Conservation (phyloP, 179 eudicot genomes). For the Patellifolia procumbens region DNA sequence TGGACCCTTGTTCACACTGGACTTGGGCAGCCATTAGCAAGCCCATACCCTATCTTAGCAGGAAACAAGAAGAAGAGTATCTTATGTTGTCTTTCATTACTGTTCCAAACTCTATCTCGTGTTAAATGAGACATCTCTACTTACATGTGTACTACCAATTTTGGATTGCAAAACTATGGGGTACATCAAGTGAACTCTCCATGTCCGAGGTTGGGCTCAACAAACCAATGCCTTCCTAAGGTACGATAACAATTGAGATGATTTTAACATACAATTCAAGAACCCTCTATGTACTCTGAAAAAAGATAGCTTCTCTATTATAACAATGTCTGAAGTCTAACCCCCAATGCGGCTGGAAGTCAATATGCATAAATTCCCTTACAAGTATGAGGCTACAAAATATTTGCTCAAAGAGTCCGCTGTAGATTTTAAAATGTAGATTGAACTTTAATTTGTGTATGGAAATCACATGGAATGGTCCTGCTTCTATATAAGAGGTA, state of each 20-base stretch:
- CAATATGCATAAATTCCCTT: too few relatives aligned
- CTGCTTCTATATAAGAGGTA: background rate
- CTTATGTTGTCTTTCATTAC: background rate
- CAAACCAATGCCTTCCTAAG: background rate
- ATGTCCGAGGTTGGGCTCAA: background rate
- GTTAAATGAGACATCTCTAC: constrained; percentile 2
- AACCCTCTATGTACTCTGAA: background rate
- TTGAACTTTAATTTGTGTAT: background rate
- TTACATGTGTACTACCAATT: too few relatives aligned
- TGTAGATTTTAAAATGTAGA: too few relatives aligned
- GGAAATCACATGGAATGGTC: background rate
- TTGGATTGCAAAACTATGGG: background rate
- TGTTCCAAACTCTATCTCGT: background rate
- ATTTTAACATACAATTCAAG: background rate
- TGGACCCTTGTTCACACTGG: background rate
- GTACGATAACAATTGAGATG: background rate
- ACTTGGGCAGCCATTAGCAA: background rate
- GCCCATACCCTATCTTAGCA: background rate
- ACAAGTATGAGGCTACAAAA: background rate
- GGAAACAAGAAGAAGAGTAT: background rate
- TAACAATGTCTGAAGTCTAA: background rate
- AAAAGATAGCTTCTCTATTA: background rate
- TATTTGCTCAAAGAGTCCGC: background rate
- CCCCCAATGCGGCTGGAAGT: background rate
- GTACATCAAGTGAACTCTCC: background rate